Base-by-base conservation (phyloP, 2,329 filamentous ascomycete species). In the Berkeleyomyces rouxiae region DNA sequence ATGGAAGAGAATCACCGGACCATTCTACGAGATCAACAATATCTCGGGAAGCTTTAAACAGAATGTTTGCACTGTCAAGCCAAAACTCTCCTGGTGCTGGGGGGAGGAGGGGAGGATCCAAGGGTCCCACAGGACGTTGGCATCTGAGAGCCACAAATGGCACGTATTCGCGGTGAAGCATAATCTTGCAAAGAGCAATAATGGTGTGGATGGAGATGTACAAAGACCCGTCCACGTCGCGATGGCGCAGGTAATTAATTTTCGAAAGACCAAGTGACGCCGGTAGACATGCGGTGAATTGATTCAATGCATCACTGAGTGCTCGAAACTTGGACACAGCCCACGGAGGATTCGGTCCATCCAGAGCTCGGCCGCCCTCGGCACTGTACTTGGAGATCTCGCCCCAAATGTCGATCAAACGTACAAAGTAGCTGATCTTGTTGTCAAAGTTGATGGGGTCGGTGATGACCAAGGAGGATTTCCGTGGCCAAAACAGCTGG, bases 11-110 rank as follows among this genome's bases (percentile, higher is more conserved):
- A 62, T 81, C 78, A 61, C 81, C 77, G 68, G 82, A 85, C 3
- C 83, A 81, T 11, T 80, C 77, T 13, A 86, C 79, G 37, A 90
- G 74, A 61, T 86, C 79, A 51, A 86, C 77, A 64, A 88, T 83
- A 33, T 84, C 79, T 59, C 77, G 77, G 4, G 82, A 82, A 2
- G 84, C 79, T 64, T 75, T 78, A 71, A 87, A 89, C 61, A 85
- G 78, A 58, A 80, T 76, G 44, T 80, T 76, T 3, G 85, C 83
- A 66, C 80, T 84, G 10, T 79, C 72, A 53, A 81, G 77, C 84
- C 84, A 88, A 68, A 85, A 88, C 0, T 77, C 76, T 36, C 43
- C 57, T 0, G 68, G 67, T 3, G 61, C 61, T 13, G 65, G 58
- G 2, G 64, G 40, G 7, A 64, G 62, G 23, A 63, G 58, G 1